Evolutionary conservation across 1,284 basidiomycete genomes (phyloP), one percentile per base, ranked within the genome.

Genomic region (Heterobasidion parviporum): DNA sequence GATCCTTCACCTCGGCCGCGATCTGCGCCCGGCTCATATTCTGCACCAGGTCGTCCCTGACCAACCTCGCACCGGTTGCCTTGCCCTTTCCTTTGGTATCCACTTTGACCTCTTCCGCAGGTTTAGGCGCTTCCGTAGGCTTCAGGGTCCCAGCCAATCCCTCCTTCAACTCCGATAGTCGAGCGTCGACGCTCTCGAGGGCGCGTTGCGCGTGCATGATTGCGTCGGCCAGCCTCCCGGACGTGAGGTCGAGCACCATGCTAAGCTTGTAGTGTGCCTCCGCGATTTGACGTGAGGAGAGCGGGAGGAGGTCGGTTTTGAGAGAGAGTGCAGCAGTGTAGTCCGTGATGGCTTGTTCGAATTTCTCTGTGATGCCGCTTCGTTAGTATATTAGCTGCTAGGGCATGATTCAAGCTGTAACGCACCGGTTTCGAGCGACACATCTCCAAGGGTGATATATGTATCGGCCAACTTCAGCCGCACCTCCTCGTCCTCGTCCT

Each of bases 251-350:
- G 43, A 94, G 83, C 7, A 89, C 92, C 63, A 94, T 91, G 64
- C 87, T 90, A 59, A 95, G 79, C 67, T 94, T 93, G 68, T 93
- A 95, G 68, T 94, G 92, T 2, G 86, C 89, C 67, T 92, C 89
- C 0, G 93, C 92, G 63, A 95, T 85, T 62, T 92, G 87, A 50
- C 93, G 85, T 8, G 92, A 93, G 10, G 87, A 89, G 9, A 76
- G 67, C 0, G 92, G 89, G 6, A 94, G 80, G 20, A 94, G 75
- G 10, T 79, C 73, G 32, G 71, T 68, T 68, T 94, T 92, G 66
- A 94, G 79, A 6, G 73, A 68, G 10, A 94, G 79, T 0, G 86
- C 89, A 0, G 82, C 78, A 51, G 81, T 80, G 65, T 92, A 95
- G 68, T 96, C 92, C 18, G 78, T 77, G 55, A 92, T 89, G 0